Conservation (phyloP, 305 asterid species). For the Andrographis paniculata region DNA sequence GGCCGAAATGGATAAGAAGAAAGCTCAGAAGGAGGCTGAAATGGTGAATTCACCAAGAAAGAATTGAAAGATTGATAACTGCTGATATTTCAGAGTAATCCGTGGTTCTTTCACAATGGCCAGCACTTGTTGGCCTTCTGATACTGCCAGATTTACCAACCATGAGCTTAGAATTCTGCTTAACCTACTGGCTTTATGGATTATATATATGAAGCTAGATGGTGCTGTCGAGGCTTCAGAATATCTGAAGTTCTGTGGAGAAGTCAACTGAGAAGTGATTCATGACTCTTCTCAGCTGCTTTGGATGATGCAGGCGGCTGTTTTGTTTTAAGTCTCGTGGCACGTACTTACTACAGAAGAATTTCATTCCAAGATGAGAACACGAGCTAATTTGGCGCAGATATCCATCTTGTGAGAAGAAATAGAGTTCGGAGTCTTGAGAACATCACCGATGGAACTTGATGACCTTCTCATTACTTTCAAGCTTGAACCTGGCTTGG, state of each 20-base stretch:
- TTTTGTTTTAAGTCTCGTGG: slow-evolving; percentile 15
- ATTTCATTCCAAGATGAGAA: slow-evolving; percentile 11
- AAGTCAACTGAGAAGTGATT: slow-evolving; percentile 12
- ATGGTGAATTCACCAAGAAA: slow-evolving; percentile 52
- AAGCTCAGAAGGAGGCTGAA: slow-evolving; percentile 83
- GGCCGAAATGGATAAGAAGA: slow-evolving; percentile 86
- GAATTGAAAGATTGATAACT: slow-evolving; percentile 27
- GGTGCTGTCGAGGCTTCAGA: slow-evolving; percentile 27
- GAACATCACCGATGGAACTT: neutral
- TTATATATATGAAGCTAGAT: slow-evolving; percentile 16
- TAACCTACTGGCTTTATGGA: slow-evolving; percentile 16
- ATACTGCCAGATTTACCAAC: slow-evolving; percentile 17
- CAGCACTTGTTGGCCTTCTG: slow-evolving; percentile 17
- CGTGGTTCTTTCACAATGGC: slow-evolving; percentile 12
- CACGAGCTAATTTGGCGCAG: slow-evolving; percentile 18
- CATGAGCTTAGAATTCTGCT: slow-evolving; percentile 10
- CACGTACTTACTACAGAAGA: slow-evolving; percentile 20
- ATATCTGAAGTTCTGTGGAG: slow-evolving; percentile 23
- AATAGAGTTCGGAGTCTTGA: neutral
- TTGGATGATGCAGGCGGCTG: slow-evolving; percentile 24
- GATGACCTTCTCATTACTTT: neutral
- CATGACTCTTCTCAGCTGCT: slow-evolving; percentile 18
- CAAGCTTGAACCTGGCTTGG: slow-evolving; percentile 12
- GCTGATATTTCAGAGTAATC: slow-evolving; percentile 12
- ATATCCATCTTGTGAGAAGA: slow-evolving; percentile 17